Percentiles rank a stretch among this genome's conserved stretches.
Evolutionary conservation across 306 rosid genomes (phyloP).

Genomic region (Cyclanthera cordifolia): DNA sequence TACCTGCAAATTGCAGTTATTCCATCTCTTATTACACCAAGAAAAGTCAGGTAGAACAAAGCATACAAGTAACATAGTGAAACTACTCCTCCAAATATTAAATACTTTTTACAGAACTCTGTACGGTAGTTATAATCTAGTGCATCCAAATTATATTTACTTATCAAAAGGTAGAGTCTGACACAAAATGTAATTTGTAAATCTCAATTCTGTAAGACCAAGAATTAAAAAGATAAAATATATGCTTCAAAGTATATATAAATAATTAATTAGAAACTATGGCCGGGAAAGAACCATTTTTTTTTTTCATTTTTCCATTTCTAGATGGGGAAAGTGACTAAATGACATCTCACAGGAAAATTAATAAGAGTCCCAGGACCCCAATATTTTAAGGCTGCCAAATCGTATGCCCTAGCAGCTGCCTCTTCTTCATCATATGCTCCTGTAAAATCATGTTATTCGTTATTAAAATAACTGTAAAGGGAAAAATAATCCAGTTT

Average conservation of each 20-base stretch:
- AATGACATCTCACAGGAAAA: conserved; percentile 61
- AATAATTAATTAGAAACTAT: background rate
- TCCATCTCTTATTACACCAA: background rate
- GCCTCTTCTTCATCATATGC: conserved; percentile 99
- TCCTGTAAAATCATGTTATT: conserved; percentile 46
- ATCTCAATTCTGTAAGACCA: background rate
- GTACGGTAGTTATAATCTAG: background rate
- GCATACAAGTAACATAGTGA: background rate
- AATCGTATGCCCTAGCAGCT: conserved; percentile 97
- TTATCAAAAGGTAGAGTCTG: background rate
- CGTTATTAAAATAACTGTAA: background rate
- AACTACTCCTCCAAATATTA: background rate
- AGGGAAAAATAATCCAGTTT: background rate
- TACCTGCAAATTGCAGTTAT: conserved; percentile 42
- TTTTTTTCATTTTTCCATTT: background rate
- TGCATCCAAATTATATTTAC: background rate
- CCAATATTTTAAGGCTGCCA: conserved; percentile 98
- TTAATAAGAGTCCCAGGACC: conserved; percentile 97
- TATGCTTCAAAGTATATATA: background rate
- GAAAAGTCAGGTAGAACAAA: conserved; percentile 3
- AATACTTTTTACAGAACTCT: background rate
- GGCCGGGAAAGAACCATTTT: background rate
- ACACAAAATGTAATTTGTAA: background rate
- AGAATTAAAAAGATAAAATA: background rate
- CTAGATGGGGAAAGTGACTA: background rate